These are phyloP conservation scores for Cephalotrichum gorgonifer DNA, from an alignment of 2,329 filamentous ascomycete genomes.

Conservation along the genomic window DNA sequence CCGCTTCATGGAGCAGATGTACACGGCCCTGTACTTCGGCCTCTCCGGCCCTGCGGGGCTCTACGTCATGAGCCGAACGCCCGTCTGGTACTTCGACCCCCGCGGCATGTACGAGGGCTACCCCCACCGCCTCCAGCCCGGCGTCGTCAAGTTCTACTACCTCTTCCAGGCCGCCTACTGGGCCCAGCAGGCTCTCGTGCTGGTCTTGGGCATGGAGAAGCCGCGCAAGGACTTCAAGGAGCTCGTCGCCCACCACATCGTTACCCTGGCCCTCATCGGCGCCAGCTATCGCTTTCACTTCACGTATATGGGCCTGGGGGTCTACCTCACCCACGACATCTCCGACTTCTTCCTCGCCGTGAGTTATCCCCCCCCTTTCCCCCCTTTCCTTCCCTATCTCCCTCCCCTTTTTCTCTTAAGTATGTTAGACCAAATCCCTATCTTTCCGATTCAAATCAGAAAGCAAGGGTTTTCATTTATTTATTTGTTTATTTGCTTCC, in stretches of 20 bases:
- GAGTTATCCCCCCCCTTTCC: conserved; percentile 24
- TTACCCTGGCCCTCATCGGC: conserved; percentile 73
- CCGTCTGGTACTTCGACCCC: conserved; percentile 94
- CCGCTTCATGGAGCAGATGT: conserved; percentile 93
- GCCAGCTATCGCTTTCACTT: conserved; percentile 94
- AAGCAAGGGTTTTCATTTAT: no score
- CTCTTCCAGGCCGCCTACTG: conserved; percentile 91
- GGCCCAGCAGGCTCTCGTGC: conserved; percentile 85
- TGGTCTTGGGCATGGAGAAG: conserved; percentile 81
- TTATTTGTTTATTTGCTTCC: background rate
- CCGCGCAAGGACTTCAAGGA: conserved; percentile 92
- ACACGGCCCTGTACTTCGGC: conserved; percentile 84
- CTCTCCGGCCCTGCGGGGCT: conserved; percentile 74
- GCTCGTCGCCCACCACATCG: conserved; percentile 82
- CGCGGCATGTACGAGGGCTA: conserved; percentile 81
- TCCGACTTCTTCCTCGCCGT: conserved; percentile 93
- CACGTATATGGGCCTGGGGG: conserved; percentile 84
- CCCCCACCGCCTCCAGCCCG: conserved; percentile 73
- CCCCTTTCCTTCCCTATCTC: background rate
- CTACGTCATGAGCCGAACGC: conserved; percentile 84
- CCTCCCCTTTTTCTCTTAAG: no score
- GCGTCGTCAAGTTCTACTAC: conserved; percentile 88
- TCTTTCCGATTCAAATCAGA: no score
- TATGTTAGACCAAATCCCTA: no score
- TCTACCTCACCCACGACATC: conserved; percentile 92